Evolutionary conservation across 345 rosid genomes (phyloP), one percentile per base, ranked within the genome.

Genomic region (Brassica carinata): DNA sequence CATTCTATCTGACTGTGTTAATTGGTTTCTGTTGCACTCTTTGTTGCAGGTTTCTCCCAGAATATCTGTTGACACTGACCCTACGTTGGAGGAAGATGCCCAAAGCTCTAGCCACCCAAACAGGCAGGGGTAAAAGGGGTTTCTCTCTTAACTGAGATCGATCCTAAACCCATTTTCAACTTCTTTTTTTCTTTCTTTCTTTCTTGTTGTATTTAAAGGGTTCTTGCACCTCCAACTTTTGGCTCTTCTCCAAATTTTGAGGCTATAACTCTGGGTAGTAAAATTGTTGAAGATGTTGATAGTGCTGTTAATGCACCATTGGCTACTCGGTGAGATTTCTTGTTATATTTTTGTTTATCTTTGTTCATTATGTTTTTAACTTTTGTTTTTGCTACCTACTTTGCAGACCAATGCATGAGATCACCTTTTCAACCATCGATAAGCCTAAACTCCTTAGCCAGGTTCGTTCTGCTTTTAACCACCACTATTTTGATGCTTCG

Each of bases 401-500:
- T 63, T 88, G 86, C 80, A 93, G 98, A 90, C 94, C 97, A 31
- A 93, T 90, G 95, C 98, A 92, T 19, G 98, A 96, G 92, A 91
- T 96, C 77, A 96, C 99, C 59, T 93, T 96, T 86, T 89, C 98
- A 77, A 90, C 99, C 4, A 85, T 91, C 70, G 99, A 96, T 87
- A 87, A 81, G 73, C 81, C 81, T 0, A 81, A 81, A 57, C 80
- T 81, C 4, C 81, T 81, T 75, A 81, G 84, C 30, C 77, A 81
- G 80, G 84, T 81, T 71, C 29, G 72, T 73, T 57, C 15, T 79
- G 8, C 33, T 61, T 63, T 31, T 63, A 14, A 58, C 40, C 8
- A 15, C 29, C 45, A 15, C 10, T 17, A 18, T 68, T 38, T 69
- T 9, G 31, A 34, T 63, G 71, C 27, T 71, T 45, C 8, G 19